Percentiles rank a stretch among this genome's conserved stretches.
These are phyloP conservation scores for Vitis hybrid DNA, from an alignment of 177 flowering plant genomes.

Conservation along the genomic window DNA sequence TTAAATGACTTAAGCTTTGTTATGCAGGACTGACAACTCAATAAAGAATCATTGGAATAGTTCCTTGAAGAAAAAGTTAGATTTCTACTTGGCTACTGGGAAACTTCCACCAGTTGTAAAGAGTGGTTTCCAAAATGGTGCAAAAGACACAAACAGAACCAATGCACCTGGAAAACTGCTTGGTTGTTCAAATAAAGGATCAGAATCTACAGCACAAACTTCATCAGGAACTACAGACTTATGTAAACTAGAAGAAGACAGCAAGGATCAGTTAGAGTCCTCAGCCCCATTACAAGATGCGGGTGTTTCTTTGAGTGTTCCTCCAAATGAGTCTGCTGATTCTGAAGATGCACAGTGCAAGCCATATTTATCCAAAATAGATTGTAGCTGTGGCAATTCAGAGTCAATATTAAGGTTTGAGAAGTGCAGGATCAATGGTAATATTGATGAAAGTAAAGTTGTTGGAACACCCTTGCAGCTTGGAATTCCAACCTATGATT, in stretches of 20 bases:
- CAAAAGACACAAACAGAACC: conserved; percentile 30
- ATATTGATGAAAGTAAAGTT: conserved; percentile 25
- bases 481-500: conserved; percentile 41
- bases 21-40: conserved; percentile 90
- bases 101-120: conserved; percentile 62
- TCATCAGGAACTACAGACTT: conserved; percentile 46
- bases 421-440: conserved; percentile 20
- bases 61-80: conserved; percentile 89
- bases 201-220: conserved; percentile 48
- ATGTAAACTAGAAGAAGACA: conserved; percentile 43
- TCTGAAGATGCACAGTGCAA: conserved; percentile 32
- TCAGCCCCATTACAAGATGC: conserved; percentile 25
- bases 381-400: conserved; percentile 27
- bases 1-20: conserved; percentile 1
- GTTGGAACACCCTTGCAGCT: conserved; percentile 28
- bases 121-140: conserved; percentile 37
- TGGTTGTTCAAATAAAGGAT: conserved; percentile 36
- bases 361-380: conserved; percentile 26
- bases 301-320: conserved; percentile 30
- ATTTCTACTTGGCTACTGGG: conserved; percentile 77
- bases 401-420: conserved; percentile 23
- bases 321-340: conserved; percentile 35
- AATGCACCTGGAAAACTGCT: conserved; percentile 24
- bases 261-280: conserved; percentile 37
- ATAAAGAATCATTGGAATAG: conserved; percentile 99